A percentile compares a stretch with the other conserved stretches of the same genome.
These are phyloP conservation scores for Solanum gandarillasii DNA, from an alignment of 257 asterid species.

Conservation along the genomic window DNA sequence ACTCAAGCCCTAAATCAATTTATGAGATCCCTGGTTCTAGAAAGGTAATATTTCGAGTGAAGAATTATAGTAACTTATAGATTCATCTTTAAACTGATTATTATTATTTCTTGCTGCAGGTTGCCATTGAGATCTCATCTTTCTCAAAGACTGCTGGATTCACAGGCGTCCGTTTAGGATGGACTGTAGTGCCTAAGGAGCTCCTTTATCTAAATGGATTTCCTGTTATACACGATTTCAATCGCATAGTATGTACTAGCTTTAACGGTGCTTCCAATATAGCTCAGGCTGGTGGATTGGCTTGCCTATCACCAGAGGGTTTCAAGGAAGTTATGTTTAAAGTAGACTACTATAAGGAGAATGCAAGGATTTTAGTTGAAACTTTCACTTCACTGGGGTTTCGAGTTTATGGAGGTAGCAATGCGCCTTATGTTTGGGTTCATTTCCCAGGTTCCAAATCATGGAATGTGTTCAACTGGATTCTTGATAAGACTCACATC, in stretches of 20 bases:
- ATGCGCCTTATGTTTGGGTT: slow-evolving; percentile 91
- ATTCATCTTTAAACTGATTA: neutral
- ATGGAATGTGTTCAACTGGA: slow-evolving; percentile 68
- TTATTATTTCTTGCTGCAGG: slow-evolving; percentile 25
- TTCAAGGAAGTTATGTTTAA: slow-evolving; percentile 40
- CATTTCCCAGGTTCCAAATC: slow-evolving; percentile 78
- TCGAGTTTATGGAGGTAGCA: slow-evolving; percentile 59
- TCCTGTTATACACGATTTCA: slow-evolving; percentile 66
- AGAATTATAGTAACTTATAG: neutral
- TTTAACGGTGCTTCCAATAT: slow-evolving; percentile 83
- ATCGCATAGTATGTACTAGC: slow-evolving; percentile 65
- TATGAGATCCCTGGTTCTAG: slow-evolving; percentile 71
- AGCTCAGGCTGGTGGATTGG: slow-evolving; percentile 88
- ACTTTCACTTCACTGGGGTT: slow-evolving; percentile 59
- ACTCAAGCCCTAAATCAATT: slow-evolving; percentile 68
- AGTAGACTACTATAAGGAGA: slow-evolving; percentile 61
- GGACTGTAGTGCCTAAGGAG: slow-evolving; percentile 88
- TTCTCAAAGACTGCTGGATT: slow-evolving; percentile 92
- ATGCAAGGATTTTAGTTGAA: slow-evolving; percentile 56
- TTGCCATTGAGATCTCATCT: slow-evolving; percentile 84
- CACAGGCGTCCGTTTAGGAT: slow-evolving; percentile 88
- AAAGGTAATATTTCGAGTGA: slow-evolving; percentile 23
- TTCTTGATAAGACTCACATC: slow-evolving; percentile 69
- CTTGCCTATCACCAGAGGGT: slow-evolving; percentile 61
- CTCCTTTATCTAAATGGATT: slow-evolving; percentile 64